Percentiles rank a stretch among this genome's conserved stretches.
phyloP scores from a whole-genome alignment of 176 grass and related monocot genomes.

The Aegilops tauschii region DNA sequence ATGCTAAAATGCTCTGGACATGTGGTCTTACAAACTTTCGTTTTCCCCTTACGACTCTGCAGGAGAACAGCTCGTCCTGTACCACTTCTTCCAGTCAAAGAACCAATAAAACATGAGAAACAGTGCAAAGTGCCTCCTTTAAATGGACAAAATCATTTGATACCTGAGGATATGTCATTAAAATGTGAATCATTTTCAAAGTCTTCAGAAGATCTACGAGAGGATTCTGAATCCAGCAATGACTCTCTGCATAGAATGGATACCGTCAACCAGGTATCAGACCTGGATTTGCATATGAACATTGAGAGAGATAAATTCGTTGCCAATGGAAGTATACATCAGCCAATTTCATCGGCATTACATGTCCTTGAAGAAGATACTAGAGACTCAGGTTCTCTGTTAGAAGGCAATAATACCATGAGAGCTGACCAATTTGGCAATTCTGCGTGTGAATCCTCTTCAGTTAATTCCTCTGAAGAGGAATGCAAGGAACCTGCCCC shows the following conservation, averaged over 20 bases:
- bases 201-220: conserved; percentile 21
- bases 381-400: conserved; percentile 16
- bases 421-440: conserved; percentile 19
- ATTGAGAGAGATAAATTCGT: conserved; percentile 12
- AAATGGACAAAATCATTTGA: conserved; percentile 30
- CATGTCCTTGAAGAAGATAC: conserved; percentile 37
- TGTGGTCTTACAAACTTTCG: conserved; percentile 1
- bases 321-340: conserved; percentile 7
- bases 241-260: conserved; percentile 26
- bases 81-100: conserved; percentile 52
- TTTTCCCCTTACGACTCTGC: conserved; percentile 9
- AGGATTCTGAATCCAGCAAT: conserved; percentile 32
- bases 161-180: conserved; percentile 20
- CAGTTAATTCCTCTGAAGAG: conserved; percentile 30
- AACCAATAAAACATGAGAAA: conserved; percentile 35
- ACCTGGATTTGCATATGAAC: conserved; percentile 24
- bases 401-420: conserved; percentile 17
- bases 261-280: conserved; percentile 9
- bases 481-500: conserved; percentile 24
- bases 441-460: conserved; percentile 27
- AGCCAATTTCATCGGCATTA: conserved; percentile 25
- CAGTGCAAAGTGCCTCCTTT: conserved; percentile 23
- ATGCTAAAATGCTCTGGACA: conserved; percentile 10
- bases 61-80: conserved; percentile 53
- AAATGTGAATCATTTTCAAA: conserved; percentile 24